phyloP scores from a whole-genome alignment of 768 basidiomycete species.

The Tulasnella sp. region DNA sequence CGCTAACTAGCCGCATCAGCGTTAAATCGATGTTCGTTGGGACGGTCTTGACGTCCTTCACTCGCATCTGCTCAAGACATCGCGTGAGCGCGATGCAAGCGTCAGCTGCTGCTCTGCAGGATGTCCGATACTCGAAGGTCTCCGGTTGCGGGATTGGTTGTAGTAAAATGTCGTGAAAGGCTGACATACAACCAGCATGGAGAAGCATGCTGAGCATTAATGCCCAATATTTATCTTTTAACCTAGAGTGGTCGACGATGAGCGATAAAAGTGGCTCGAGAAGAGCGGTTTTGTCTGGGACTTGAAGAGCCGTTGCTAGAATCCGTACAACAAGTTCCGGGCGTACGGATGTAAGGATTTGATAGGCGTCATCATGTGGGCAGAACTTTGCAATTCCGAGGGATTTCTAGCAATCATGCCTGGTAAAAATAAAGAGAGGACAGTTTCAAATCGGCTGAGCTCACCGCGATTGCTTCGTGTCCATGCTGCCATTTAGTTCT shows the following conservation, averaged over 20 bases:
- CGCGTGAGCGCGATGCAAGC: neutral
- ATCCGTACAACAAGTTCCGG: neutral
- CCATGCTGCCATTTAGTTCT: slow-evolving; percentile 1
- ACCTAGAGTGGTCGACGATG: neutral
- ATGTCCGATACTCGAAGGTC: neutral
- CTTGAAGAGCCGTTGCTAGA: neutral
- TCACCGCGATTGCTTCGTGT: neutral
- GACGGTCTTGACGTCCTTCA: neutral
- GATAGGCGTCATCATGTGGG: slow-evolving; percentile 4
- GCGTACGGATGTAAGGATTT: neutral
- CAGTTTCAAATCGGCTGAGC: neutral
- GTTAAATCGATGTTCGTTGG: neutral
- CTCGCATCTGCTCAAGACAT: neutral
- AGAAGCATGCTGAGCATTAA: slow-evolving; percentile 1
- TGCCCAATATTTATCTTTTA: neutral
- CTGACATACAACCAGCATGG: neutral
- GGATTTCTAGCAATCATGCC: neutral
- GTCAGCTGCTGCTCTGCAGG: neutral
- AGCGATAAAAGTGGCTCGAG: neutral
- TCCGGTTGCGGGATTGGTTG: neutral
- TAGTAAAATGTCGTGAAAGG: neutral
- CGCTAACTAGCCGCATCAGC: neutral
- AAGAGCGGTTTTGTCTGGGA: neutral
- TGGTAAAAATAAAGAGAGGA: neutral
- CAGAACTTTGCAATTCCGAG: neutral